Evolutionary conservation across 495 filamentous ascomycete genomes (phyloP), one percentile per base, ranked within the genome.

Genomic region (Lophiostoma macrostomum): DNA sequence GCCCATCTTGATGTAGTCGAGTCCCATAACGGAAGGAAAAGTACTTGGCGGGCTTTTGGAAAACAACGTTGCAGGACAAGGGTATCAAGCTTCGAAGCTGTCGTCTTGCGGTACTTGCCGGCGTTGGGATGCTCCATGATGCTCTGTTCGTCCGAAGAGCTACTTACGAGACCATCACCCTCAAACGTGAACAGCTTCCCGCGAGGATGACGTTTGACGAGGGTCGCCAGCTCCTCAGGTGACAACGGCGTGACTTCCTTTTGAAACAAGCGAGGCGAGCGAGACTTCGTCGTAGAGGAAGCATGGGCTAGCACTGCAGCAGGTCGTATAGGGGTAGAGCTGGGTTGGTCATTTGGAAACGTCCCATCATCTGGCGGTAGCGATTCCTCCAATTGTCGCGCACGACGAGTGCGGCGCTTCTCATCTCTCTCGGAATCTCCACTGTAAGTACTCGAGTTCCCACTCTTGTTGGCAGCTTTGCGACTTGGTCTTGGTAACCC

Each of bases 21-120:
- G 24, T 69, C 67, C 39, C 59, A 64, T 22, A 70, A 29, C 4
- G 67, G 67, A 32, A 67, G 50, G 51, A 67, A 53, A 31, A 70
- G 60, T 13, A 56, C 30, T 53, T 18, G 50, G 16, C 29, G 24
- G 19, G 22, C 31, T 7, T n/a, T 44, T 19, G 30, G 28, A 6
- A 27, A 44, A 20, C 29, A 28, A 18, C n/a, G 8, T 34, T 41
- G 37, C 27, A 43, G 37, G 14, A 52, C 7, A 29, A 42, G 23
- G 11, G 13, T 27, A n/a, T 52, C 36, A 4, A 3, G 24, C 23
- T 32, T 32, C 6, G 25, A 24, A 5, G 20, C 36, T 32, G 35
- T 32, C 7, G 36, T 24, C 16, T 34, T 44, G 19, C 14, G 3
- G 16, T 20, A 7, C 14, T 31, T 53, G 18, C 22, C 6, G 13